phyloP scores from a whole-genome alignment of 2,329 filamentous ascomycete genomes.

The Fusarium napiforme region DNA sequence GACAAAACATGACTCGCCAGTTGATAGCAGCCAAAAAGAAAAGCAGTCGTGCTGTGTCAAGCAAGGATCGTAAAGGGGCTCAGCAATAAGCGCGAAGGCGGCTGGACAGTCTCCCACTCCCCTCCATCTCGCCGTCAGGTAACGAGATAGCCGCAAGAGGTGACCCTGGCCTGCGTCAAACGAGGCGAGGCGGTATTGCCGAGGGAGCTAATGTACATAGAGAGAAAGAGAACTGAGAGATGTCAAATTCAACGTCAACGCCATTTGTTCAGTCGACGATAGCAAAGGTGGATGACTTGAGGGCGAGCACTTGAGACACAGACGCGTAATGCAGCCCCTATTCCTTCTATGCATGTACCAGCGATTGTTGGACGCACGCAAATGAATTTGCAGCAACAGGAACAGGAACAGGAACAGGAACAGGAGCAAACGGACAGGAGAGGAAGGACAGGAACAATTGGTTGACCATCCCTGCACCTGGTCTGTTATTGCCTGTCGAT shows the following conservation, averaged over 20 bases:
- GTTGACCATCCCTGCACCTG: conserved; percentile 5
- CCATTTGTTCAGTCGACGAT: neutral
- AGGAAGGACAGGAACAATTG: conserved; percentile 13
- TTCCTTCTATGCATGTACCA: conserved; percentile 2
- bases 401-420: neutral
- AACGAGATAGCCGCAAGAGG: conserved; percentile 28
- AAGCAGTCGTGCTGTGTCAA: neutral
- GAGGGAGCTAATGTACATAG: neutral
- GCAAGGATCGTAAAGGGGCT: conserved; percentile 7
- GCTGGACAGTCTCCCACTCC: conserved; percentile 24
- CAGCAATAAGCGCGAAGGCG: conserved; percentile 34
- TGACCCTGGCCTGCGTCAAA: neutral
- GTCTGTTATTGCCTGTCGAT: conserved; percentile 38
- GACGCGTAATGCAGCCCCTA: conserved; percentile 28
- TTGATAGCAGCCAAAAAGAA: neutral
- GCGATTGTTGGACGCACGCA: neutral
- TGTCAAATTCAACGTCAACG: conserved; percentile 3
- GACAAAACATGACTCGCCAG: conserved; percentile 18
- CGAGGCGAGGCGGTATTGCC: conserved; percentile 14
- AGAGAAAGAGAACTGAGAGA: neutral
- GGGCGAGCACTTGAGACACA: conserved; percentile 15
- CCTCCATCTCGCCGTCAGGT: neutral
- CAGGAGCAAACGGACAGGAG: neutral
- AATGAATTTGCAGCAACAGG: conserved; percentile 7
- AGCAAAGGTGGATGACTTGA: neutral